Evolutionary conservation across 306 rosid species (phyloP).

Genomic region (Citrullus amarus): DNA sequence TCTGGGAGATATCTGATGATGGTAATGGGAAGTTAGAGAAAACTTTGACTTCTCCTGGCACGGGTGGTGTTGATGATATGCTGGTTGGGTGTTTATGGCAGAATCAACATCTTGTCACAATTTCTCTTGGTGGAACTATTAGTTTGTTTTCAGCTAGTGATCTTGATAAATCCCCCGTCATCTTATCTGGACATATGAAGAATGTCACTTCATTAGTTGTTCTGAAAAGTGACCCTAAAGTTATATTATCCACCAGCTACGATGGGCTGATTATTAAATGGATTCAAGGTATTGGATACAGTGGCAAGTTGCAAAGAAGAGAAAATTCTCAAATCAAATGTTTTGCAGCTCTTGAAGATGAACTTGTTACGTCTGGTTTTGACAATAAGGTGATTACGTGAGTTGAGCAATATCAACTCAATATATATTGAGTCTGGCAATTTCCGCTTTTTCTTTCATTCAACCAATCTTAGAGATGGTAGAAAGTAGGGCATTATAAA

Average conservation of each 20-base stretch:
- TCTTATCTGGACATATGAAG: constrained; percentile 83
- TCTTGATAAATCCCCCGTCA: constrained; percentile 63
- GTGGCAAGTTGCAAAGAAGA: constrained; percentile 72
- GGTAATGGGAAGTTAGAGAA: constrained; percentile 60
- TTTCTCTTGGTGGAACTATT: constrained; percentile 86
- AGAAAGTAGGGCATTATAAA: background rate
- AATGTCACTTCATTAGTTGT: constrained; percentile 70
- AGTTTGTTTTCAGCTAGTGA: constrained; percentile 61
- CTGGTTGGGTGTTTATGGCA: constrained; percentile 88
- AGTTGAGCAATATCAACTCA: constrained; percentile 1
- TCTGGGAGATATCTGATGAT: constrained; percentile 79
- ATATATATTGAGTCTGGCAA: background rate
- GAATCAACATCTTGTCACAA: constrained; percentile 64
- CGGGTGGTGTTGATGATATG: constrained; percentile 95
- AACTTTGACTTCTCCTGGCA: constrained; percentile 59
- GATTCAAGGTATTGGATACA: constrained; percentile 80
- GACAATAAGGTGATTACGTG: constrained; percentile 60
- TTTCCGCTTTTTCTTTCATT: background rate
- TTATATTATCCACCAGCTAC: constrained; percentile 78
- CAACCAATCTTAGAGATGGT: constrained; percentile 1
- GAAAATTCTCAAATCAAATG: constrained; percentile 78
- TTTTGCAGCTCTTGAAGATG: constrained; percentile 68
- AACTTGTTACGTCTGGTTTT: constrained; percentile 68
- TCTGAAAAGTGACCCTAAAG: constrained; percentile 54
- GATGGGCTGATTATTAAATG: constrained; percentile 86